Conservation (phyloP, 2,329 filamentous ascomycete species). For the Keithomyces neogunnii region DNA sequence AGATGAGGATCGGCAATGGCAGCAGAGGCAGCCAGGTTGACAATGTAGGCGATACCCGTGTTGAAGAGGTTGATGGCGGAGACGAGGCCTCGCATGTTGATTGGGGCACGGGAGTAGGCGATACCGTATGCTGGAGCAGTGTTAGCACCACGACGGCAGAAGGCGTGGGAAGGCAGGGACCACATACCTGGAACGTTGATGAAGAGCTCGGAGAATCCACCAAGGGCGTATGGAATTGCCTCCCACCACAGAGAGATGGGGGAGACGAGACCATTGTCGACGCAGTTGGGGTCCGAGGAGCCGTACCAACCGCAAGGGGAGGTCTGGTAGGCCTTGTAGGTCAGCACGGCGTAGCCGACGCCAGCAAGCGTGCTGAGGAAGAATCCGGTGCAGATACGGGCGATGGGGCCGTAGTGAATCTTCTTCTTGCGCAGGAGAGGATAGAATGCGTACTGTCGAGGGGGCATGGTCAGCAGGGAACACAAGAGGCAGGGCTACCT, state of each 20-base stretch:
- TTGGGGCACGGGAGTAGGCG: constrained; percentile 40
- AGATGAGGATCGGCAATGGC: constrained; percentile 40
- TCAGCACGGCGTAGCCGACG: constrained; percentile 46
- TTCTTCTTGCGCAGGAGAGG: constrained; percentile 41
- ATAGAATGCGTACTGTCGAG: constrained; percentile 34
- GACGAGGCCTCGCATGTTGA: constrained; percentile 43
- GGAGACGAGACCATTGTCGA: constrained; percentile 14
- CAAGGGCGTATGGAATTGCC: constrained; percentile 15
- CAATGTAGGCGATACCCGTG: constrained; percentile 35
- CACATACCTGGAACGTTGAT: constrained; percentile 15
- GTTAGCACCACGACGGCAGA: neutral
- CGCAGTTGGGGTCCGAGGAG: constrained; percentile 14
- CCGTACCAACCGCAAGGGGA: constrained; percentile 34
- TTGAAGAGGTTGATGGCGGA: constrained; percentile 41
- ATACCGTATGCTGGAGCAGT: constrained; percentile 34
- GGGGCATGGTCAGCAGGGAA: too few relatives aligned
- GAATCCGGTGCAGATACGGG: constrained; percentile 50
- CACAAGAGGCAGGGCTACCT: neutral
- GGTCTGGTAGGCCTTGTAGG: constrained; percentile 49
- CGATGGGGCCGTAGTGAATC: constrained; percentile 51
- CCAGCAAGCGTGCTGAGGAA: constrained; percentile 39
- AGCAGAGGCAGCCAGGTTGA: constrained; percentile 35
- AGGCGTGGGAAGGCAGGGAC: neutral
- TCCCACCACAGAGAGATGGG: constrained; percentile 18
- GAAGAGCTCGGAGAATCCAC: constrained; percentile 21